Evolutionary conservation across 106 monocot species (phyloP).

Genomic region (Platanthera zijinensis): DNA sequence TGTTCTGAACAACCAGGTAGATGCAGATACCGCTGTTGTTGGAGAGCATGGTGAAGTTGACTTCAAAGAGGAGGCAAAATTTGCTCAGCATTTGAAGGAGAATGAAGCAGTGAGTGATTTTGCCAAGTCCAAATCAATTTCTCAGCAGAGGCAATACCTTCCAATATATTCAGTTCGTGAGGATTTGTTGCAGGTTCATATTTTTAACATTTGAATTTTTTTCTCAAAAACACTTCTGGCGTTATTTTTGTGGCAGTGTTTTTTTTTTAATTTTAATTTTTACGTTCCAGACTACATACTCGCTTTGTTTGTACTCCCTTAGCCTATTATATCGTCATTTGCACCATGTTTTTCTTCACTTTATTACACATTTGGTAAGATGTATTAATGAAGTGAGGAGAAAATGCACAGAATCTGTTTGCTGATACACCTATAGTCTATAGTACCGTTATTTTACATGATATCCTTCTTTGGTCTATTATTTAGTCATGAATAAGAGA

Average conservation of each 20-base stretch:
- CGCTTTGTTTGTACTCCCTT: neutral
- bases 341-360: neutral
- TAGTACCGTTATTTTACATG: neutral
- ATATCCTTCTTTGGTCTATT: neutral
- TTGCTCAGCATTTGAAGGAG: slow-evolving; percentile 74
- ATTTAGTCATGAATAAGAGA: neutral
- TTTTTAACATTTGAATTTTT: neutral
- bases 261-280: neutral
- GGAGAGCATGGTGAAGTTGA: slow-evolving; percentile 80
- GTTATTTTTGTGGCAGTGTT: neutral
- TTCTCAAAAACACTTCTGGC: neutral
- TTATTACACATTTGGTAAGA: neutral
- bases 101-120: slow-evolving; percentile 95
- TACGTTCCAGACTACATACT: neutral
- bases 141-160: slow-evolving; percentile 82
- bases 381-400: too few species aligned
- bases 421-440: neutral
- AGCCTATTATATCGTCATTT: neutral
- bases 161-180: slow-evolving; percentile 87
- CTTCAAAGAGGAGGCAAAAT: slow-evolving; percentile 85
- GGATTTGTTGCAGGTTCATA: slow-evolving; percentile 68
- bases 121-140: slow-evolving; percentile 74
- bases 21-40: slow-evolving; percentile 87
- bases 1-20: slow-evolving; percentile 39
- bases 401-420: neutral